Evolutionary conservation across 371 early-diverging fungal genomes (phyloP).

Genomic region (Mucor velutinosus): DNA sequence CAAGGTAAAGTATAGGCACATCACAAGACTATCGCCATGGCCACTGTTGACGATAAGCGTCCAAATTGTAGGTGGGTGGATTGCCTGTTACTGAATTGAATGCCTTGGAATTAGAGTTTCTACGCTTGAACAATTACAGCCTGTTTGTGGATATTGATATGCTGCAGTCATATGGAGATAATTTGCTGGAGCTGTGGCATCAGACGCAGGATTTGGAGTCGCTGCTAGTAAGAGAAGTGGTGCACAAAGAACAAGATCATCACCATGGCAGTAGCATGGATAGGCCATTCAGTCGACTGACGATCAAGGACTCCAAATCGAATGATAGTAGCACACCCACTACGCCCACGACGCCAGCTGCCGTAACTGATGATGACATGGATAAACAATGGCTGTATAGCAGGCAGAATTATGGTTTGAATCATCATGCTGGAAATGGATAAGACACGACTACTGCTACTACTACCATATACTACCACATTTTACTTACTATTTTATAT

Average conservation of each 20-base stretch:
- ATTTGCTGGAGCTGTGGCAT: slow-evolving; percentile 65
- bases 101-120: slow-evolving; percentile 76
- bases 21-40: too few relatives aligned
- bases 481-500: background rate
- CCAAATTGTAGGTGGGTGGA: slow-evolving; percentile 68
- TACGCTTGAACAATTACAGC: slow-evolving; percentile 74
- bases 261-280: background rate
- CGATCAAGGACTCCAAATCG: slow-evolving; percentile 1
- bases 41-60: background rate
- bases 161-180: slow-evolving; percentile 81
- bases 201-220: slow-evolving; percentile 28
- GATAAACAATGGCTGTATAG: slow-evolving; percentile 4
- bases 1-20: slow-evolving; percentile 51
- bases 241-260: background rate
- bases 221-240: slow-evolving; percentile 1
- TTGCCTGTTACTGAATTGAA: slow-evolving; percentile 81
- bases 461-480: background rate
- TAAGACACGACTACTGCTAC: background rate
- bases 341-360: background rate
- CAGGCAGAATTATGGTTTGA: background rate
- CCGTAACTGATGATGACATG: background rate
- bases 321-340: slow-evolving; percentile 1
- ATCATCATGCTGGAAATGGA: slow-evolving; percentile 1
- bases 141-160: slow-evolving; percentile 73
- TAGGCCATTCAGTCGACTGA: slow-evolving; percentile 16